These are phyloP conservation scores for Myxozyma lipomycoides DNA, from an alignment of 805 yeast species.

Conservation along the genomic window DNA sequence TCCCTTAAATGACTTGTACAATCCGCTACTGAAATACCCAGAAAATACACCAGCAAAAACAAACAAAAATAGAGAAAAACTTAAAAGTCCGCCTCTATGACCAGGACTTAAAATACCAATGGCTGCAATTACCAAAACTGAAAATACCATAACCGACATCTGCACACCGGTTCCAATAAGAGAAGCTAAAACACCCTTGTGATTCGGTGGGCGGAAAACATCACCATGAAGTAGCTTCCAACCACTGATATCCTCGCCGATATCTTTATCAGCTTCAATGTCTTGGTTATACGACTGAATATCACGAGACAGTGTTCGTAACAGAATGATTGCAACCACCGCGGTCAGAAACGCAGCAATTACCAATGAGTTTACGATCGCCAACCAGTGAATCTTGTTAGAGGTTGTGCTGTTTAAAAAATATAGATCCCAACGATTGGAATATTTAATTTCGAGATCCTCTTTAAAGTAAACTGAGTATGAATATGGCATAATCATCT, in stretches of 20 bases:
- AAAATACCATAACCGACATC: slow-evolving; percentile 57
- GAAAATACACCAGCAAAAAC: slow-evolving; percentile 69
- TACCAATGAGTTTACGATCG: slow-evolving; percentile 66
- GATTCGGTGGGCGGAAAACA: slow-evolving; percentile 51
- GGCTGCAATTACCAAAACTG: slow-evolving; percentile 52
- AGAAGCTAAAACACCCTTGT: slow-evolving; percentile 49
- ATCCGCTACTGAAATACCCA: slow-evolving; percentile 65
- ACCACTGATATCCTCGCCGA: slow-evolving; percentile 35
- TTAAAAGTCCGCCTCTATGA: slow-evolving; percentile 62
- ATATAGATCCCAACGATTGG: slow-evolving; percentile 70
- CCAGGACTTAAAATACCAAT: slow-evolving; percentile 56
- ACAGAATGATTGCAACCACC: slow-evolving; percentile 60
- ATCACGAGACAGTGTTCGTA: slow-evolving; percentile 53
- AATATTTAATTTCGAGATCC: slow-evolving; percentile 61
- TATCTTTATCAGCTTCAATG: slow-evolving; percentile 30
- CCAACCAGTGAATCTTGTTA: slow-evolving; percentile 68
- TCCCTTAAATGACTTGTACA: slow-evolving; percentile 52
- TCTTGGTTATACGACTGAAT: slow-evolving; percentile 39
- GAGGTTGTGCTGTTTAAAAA: slow-evolving; percentile 51
- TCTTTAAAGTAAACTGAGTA: slow-evolving; percentile 88
- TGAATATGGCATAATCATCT: slow-evolving; percentile 60
- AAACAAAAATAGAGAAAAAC: slow-evolving; percentile 57
- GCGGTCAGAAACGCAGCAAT: slow-evolving; percentile 58
- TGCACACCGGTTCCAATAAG: slow-evolving; percentile 74
- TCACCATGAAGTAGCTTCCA: slow-evolving; percentile 57